phyloP scores from a whole-genome alignment of 208 protist species.

The Entamoeba nuttalli region DNA sequence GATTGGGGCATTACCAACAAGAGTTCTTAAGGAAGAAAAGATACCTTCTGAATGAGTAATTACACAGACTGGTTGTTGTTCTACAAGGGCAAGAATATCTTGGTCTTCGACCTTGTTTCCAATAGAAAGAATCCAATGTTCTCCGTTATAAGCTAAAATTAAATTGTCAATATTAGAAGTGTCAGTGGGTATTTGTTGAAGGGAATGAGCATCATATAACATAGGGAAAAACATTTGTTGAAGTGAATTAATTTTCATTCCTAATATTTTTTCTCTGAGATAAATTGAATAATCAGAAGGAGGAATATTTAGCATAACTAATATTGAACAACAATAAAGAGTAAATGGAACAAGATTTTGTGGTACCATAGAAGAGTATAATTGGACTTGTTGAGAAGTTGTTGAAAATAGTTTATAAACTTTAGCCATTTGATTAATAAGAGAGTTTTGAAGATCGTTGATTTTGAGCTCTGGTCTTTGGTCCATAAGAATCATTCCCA shows the following conservation, averaged over 20 bases:
- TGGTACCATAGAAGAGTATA: neutral
- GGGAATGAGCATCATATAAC: neutral
- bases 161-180: neutral
- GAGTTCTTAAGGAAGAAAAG: neutral
- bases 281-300: neutral
- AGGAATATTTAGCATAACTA: neutral
- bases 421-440: neutral
- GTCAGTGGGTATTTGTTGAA: neutral
- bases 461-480: neutral
- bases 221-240: neutral
- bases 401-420: neutral
- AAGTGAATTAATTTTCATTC: neutral
- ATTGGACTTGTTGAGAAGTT: neutral
- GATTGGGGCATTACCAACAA: neutral
- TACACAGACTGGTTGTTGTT: neutral
- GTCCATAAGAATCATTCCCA: neutral
- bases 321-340: neutral
- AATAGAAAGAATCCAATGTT: neutral
- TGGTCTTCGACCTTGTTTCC: neutral
- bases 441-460: neutral
- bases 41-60: neutral
- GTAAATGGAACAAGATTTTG: neutral
- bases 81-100: neutral
- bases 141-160: neutral
- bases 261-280: neutral